These are phyloP conservation scores for Candida xiaguanensis DNA, from an alignment of 805 yeast species.

Conservation along the genomic window DNA sequence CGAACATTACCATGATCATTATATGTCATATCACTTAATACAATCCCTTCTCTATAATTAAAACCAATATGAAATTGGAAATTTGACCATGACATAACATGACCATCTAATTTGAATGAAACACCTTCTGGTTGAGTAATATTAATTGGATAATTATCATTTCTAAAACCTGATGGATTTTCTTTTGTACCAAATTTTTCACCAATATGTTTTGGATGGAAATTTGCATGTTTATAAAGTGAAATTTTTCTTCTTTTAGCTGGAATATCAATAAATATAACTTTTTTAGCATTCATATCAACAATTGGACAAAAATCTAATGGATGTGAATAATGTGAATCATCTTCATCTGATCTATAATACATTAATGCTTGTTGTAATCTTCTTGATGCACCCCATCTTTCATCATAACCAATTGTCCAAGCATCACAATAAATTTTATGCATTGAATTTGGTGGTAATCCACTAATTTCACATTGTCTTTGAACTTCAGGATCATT, in stretches of 20 bases:
- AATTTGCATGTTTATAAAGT: slow-evolving; percentile 64
- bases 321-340: slow-evolving; percentile 72
- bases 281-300: slow-evolving; percentile 66
- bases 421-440: slow-evolving; percentile 63
- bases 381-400: slow-evolving; percentile 75
- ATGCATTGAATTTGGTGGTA: slow-evolving; percentile 59
- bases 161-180: slow-evolving; percentile 51
- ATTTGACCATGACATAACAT: slow-evolving; percentile 73
- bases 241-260: slow-evolving; percentile 69
- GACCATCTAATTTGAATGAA: slow-evolving; percentile 67
- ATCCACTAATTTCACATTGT: slow-evolving; percentile 68
- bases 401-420: slow-evolving; percentile 69
- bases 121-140: slow-evolving; percentile 82
- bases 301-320: slow-evolving; percentile 81
- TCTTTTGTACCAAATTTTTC: slow-evolving; percentile 52
- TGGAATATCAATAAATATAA: slow-evolving; percentile 73
- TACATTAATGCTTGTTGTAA: slow-evolving; percentile 79
- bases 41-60: slow-evolving; percentile 84
- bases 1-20: slow-evolving; percentile 73
- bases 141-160: slow-evolving; percentile 61
- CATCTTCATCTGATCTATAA: slow-evolving; percentile 73
- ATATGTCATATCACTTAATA: slow-evolving; percentile 66
- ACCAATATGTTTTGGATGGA: slow-evolving; percentile 61
- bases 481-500: slow-evolving; percentile 67
- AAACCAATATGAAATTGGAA: slow-evolving; percentile 77